A percentile compares a stretch with the other conserved stretches of the same genome.
Evolutionary conservation across 495 filamentous ascomycete genomes (phyloP).

Genomic region (Aspergillus kassunensis): DNA sequence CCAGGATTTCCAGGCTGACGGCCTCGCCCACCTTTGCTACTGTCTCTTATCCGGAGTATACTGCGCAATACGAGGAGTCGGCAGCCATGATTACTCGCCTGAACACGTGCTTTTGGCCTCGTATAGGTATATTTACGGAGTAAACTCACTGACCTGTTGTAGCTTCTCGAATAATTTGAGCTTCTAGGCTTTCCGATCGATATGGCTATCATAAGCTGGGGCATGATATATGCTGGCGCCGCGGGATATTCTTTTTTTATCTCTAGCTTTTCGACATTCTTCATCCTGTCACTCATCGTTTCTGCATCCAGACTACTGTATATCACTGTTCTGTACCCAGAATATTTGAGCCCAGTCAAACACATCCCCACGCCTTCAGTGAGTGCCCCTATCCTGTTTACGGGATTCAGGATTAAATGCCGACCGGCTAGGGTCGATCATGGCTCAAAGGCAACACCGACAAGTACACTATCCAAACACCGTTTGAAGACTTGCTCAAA

Average conservation of each 20-base stretch:
- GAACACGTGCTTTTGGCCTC: too few species aligned
- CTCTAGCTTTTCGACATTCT: constrained; percentile 25
- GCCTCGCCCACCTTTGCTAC: background rate
- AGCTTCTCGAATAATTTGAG: too few species aligned
- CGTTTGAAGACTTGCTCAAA: constrained; percentile 43
- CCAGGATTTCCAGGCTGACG: background rate
- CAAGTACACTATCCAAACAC: constrained; percentile 33
- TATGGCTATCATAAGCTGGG: constrained; percentile 17
- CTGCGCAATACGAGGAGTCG: too few species aligned
- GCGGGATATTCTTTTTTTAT: constrained; percentile 28
- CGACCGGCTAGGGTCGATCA: constrained; percentile 29
- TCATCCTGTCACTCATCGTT: constrained; percentile 21
- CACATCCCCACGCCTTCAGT: constrained; percentile 59
- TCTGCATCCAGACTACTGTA: constrained; percentile 39
- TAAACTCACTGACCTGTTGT: too few species aligned
- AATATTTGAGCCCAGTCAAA: constrained; percentile 65
- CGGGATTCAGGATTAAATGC: too few species aligned
- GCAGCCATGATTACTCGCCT: too few species aligned
- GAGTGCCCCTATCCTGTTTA: constrained; percentile 19
- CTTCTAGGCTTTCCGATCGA: background rate
- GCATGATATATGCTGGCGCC: constrained; percentile 21
- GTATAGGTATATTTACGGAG: too few species aligned
- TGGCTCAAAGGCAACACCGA: constrained; percentile 35
- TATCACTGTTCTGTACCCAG: constrained; percentile 61
- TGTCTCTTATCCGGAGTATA: too few species aligned